A percentile compares a stretch with the other conserved stretches of the same genome.
These are phyloP conservation scores for Aschersonia sp. DNA, from an alignment of 2,329 filamentous ascomycete genomes.

Conservation along the genomic window DNA sequence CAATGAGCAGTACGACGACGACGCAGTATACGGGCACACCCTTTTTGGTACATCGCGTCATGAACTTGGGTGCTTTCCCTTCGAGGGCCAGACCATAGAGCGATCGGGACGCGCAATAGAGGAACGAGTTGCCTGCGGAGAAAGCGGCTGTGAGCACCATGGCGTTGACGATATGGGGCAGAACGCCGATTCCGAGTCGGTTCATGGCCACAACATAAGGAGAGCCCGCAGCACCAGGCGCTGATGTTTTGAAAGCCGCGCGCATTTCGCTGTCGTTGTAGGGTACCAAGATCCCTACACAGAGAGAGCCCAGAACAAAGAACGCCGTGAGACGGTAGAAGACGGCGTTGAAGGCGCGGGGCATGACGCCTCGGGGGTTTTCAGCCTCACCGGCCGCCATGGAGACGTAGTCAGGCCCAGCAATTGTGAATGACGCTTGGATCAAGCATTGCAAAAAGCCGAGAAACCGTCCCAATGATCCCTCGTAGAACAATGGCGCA, in stretches of 20 bases:
- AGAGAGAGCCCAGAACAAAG: conserved; percentile 60
- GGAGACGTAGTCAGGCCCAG: conserved; percentile 53
- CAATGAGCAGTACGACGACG: conserved; percentile 46
- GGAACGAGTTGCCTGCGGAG: conserved; percentile 50
- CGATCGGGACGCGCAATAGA: conserved; percentile 53
- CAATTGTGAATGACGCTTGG: conserved; percentile 52
- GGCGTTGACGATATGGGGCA: conserved; percentile 61
- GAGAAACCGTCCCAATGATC: conserved; percentile 54
- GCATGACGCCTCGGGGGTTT: conserved; percentile 55
- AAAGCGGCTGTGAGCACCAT: conserved; percentile 53
- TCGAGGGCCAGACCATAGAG: conserved; percentile 56
- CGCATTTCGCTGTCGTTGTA: conserved; percentile 50
- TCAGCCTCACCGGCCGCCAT: conserved; percentile 59
- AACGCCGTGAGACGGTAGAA: conserved; percentile 66
- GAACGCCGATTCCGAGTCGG: conserved; percentile 42
- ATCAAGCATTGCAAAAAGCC: conserved; percentile 68
- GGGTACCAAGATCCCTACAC: conserved; percentile 57
- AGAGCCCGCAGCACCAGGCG: conserved; percentile 54
- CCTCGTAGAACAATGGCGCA: conserved; percentile 46
- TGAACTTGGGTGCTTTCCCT: conserved; percentile 46
- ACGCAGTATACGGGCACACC: conserved; percentile 69
- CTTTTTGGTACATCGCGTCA: conserved; percentile 44
- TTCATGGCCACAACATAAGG: conserved; percentile 56
- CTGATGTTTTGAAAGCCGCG: conserved; percentile 40
- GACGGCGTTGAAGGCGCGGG: conserved; percentile 61